Percentiles rank a stretch among this genome's conserved stretches.
Conservation (phyloP, 2,329 filamentous ascomycete genomes). For the Cadophora malorum region DNA sequence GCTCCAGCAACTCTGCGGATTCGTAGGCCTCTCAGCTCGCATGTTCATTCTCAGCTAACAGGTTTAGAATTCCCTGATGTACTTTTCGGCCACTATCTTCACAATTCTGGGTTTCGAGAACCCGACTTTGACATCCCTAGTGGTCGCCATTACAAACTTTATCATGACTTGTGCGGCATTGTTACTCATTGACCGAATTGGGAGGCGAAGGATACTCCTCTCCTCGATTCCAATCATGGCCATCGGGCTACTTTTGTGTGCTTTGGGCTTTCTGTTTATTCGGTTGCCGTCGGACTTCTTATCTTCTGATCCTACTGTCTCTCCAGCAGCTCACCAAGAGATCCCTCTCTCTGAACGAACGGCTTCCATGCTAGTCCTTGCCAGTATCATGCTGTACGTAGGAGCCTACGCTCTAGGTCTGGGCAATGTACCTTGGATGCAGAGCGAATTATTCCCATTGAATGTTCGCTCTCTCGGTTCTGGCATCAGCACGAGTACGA, state of each 20-base stretch:
- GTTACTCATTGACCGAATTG: conserved; percentile 78
- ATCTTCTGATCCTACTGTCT: conserved; percentile 39
- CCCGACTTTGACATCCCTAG: conserved; percentile 80
- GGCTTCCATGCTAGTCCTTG: conserved; percentile 66
- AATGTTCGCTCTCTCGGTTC: conserved; percentile 75
- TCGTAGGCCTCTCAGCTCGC: conserved; percentile 57
- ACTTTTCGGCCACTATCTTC: conserved; percentile 86
- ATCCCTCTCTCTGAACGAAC: conserved; percentile 38
- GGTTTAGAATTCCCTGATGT: conserved; percentile 82
- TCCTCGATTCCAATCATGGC: conserved; percentile 87
- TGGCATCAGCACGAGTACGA: conserved; percentile 78
- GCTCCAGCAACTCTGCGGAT: conserved; percentile 87
- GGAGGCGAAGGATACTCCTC: conserved; percentile 79
- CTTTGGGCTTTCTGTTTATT: conserved; percentile 73
- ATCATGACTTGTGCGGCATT: conserved; percentile 79
- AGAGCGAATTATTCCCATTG: conserved; percentile 87
- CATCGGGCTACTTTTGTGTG: conserved; percentile 71
- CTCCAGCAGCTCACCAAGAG: conserved; percentile 34
- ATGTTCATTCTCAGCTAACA: conserved; percentile 18
- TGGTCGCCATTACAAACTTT: conserved; percentile 84
- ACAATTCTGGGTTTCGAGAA: conserved; percentile 77
- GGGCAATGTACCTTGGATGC: conserved; percentile 95
- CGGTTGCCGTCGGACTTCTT: conserved; percentile 40
- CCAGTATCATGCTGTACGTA: conserved; percentile 83
- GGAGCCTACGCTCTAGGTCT: conserved; percentile 85